These are phyloP conservation scores for Calendula officinalis DNA, from an alignment of 129 eudicot genomes.

Conservation along the genomic window DNA sequence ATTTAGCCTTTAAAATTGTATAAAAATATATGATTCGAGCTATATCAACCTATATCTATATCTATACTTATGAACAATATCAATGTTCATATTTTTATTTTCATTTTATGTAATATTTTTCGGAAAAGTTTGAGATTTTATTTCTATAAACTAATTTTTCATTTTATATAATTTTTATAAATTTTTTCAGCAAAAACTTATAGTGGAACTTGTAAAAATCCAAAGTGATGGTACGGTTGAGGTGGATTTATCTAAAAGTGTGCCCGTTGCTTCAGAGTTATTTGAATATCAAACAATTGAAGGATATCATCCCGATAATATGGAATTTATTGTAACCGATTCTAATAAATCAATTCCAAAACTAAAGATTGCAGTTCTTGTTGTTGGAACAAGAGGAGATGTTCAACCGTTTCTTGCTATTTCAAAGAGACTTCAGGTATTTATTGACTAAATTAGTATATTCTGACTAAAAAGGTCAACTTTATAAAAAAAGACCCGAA, in stretches of 20 bases:
- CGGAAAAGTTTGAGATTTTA: no score
- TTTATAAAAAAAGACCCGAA: not conserved
- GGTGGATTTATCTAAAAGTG: conserved; percentile 63
- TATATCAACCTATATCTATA: not conserved
- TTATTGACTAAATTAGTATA: conserved; percentile 12
- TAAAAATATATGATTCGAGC: not conserved
- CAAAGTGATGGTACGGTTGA: conserved; percentile 83
- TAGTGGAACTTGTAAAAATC: conserved; percentile 65
- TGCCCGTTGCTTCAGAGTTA: conserved; percentile 68
- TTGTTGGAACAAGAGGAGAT: conserved; percentile 99
- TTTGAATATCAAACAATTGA: conserved; percentile 67
- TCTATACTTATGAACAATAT: not conserved
- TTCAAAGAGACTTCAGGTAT: conserved; percentile 89
- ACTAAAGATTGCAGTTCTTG: conserved; percentile 74
- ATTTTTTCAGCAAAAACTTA: conserved; percentile 58
- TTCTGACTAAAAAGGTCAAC: conserved; percentile 1
- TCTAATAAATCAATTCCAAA: conserved; percentile 57
- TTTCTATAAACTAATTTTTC: not conserved
- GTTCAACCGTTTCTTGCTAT: conserved; percentile 96
- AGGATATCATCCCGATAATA: conserved; percentile 32
- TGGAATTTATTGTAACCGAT: conserved; percentile 49
- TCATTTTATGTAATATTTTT: not conserved
- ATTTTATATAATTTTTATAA: not conserved
- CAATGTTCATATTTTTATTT: not conserved
- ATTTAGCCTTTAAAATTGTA: conserved; percentile 8